Evolutionary conservation across 2,329 filamentous ascomycete species (phyloP), one percentile per base, ranked within the genome.

Genomic region (Orbilia javanica): DNA sequence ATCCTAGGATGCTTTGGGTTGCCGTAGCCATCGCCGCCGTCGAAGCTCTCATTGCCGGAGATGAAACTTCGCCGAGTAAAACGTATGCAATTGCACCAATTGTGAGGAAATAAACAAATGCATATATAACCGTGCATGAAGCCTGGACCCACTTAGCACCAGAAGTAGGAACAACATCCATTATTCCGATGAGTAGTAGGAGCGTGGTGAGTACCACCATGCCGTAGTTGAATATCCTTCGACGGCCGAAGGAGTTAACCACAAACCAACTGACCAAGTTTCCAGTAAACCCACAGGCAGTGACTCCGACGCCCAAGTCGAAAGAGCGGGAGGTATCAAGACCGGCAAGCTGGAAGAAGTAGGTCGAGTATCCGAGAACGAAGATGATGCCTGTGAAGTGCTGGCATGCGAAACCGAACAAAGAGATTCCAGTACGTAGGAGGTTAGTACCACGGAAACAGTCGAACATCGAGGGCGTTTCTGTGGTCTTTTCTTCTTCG

Each of bases 281-380:
- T 7, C 84, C 85, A 11, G 84, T 79, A 4, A 86, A 82, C 20
- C 84, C 84, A 50, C 83, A 83, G 1, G 82, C 83, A 4, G 83
- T 84, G 29, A 84, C 83, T 10, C 84, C 84, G 8, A 85, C 83
- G 4, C 84, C 84, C 3, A 75, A n/a, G 22, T 75, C 71, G 55
- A 75, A 75, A 18, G 71, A 68, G 27, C 55, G 53, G 27, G 63
- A 68, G 15, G 39, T 55, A 34, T 69, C 64, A 55, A 87, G 83
- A 42, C 86, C 86, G 0, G 85, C 83, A 78, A 86, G 85, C 46
- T 85, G 83, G 82, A 86, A 86, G 82, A 87, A 87, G 82, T 86
- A 87, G n/a, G 84, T 85, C 4, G 84, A 84, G 15, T 81, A 84
- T 73, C 86, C 86, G 80, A 84, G 84, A 18, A 85, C 82, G 11